Percentiles rank a stretch among this genome's conserved stretches.
These are phyloP conservation scores for Globisporangium polare DNA, from an alignment of 352 stramenopile species.

Conservation along the genomic window DNA sequence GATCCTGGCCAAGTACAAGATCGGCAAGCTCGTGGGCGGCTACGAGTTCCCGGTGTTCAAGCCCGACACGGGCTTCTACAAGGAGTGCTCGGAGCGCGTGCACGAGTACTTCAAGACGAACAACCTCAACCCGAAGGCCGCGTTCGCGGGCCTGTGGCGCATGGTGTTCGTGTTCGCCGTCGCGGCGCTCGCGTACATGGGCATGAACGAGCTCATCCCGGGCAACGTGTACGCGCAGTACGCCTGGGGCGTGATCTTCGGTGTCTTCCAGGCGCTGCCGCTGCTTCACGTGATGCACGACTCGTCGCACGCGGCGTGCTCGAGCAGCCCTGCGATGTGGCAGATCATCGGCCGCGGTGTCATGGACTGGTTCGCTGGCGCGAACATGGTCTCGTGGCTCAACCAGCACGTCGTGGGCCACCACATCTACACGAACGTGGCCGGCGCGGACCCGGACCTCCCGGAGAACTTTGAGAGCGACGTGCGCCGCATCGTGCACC, in stretches of 20 bases:
- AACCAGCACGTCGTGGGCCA: conserved; percentile 96
- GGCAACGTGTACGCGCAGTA: conserved; percentile 62
- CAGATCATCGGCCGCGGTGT: conserved; percentile 68
- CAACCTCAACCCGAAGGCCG: conserved; percentile 85
- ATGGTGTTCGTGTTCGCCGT: conserved; percentile 80
- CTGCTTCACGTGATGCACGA: conserved; percentile 94
- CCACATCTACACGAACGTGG: conserved; percentile 95
- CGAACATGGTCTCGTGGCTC: conserved; percentile 92
- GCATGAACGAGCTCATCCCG: conserved; percentile 68
- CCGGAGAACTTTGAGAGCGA: conserved; percentile 85
- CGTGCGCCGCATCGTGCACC: conserved; percentile 84
- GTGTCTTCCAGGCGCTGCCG: conserved; percentile 85
- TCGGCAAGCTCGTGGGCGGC: conserved; percentile 71
- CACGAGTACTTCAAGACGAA: conserved; percentile 88
- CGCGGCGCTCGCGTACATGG: conserved; percentile 61
- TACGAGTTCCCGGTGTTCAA: conserved; percentile 91
- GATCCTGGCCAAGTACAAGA: conserved; percentile 80
- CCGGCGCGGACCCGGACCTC: conserved; percentile 91
- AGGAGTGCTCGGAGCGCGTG: conserved; percentile 79
- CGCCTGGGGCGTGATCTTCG: conserved; percentile 76
- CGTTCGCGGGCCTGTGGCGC: conserved; percentile 79
- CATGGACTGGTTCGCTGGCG: conserved; percentile 91
- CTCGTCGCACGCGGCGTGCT: conserved; percentile 88
- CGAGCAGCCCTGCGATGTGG: conserved; percentile 72
- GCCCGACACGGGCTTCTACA: conserved; percentile 90